Base-by-base conservation (phyloP, 805 yeast species). In the Wickerhamiella shivajii region DNA sequence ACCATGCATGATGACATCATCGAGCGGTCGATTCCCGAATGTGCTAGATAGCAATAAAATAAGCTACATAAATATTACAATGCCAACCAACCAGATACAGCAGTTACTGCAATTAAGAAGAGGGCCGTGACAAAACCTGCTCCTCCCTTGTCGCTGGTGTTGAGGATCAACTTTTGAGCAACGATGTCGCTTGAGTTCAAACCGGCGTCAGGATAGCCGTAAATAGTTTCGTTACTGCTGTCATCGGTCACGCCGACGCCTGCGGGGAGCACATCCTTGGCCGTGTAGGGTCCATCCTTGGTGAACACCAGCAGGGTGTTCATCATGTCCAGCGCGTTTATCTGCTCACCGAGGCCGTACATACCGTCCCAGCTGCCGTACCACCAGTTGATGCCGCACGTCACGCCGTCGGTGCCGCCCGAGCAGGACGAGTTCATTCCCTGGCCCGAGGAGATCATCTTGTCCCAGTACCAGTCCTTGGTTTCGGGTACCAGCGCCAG, bases 261-360 rank as follows among this genome's bases (percentile, higher is more conserved):
- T 12, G 32, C 28, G 27, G 30, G 33, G 8, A 45, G 41, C 16
- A 25, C 13, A 18, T 48, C 46, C 3, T 25, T 10, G 8, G 52
- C 52, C 9, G 34, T 34, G 36, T 38, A 44, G 1, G 51, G 48
- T n/a, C 48, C 49, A 6, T 31, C 39, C n/a, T 31, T 39, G 14
- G 37, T 18, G 27, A 32, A 29, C 22, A 37, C 18, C n/a, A 41
- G 38, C 34, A 48, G 34, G 10, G 44, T 33, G 38, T 41, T 46
- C 36, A 74, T 61, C 6, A 63, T 61, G 40, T 84, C 96, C 40
- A 84, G 57, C 0, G 95, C 94, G 21, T 75, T 59, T 68, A 80
- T 77, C 57, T 87, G 93, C 58, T 87, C 94, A 37, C 96, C 96
- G 22, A 87, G 63, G 3, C 96, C 95, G 47, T 69, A 81, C 25